These are phyloP conservation scores for Orychophragmus violaceus DNA, from an alignment of 345 rosid species.

Conservation along the genomic window DNA sequence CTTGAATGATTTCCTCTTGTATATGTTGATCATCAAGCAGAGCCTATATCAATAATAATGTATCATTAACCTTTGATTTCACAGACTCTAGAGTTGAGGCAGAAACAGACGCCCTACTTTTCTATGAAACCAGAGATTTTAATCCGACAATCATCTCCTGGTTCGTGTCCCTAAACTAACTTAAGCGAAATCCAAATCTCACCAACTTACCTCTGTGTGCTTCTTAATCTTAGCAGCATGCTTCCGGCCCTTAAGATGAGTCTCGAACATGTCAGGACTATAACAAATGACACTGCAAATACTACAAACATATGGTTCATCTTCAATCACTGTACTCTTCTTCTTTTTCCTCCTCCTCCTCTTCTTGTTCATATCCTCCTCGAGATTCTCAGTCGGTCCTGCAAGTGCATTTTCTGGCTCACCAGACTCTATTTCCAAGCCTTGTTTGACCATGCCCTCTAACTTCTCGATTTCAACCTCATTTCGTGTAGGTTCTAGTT, in stretches of 20 bases:
- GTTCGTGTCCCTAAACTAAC: no score
- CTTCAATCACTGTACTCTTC: conserved; percentile 14
- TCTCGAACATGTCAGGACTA: conserved; percentile 1
- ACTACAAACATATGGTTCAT: conserved; percentile 3
- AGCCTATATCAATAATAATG: conserved; percentile 46
- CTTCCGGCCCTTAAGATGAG: conserved; percentile 5
- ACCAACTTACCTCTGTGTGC: neutral
- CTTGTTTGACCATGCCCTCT: conserved; percentile 29
- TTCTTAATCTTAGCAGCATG: neutral
- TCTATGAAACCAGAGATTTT: conserved; percentile 40
- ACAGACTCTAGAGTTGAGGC: conserved; percentile 43
- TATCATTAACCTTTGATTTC: conserved; percentile 55
- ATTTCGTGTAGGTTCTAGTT: conserved; percentile 33
- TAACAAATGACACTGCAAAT: neutral
- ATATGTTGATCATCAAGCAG: conserved; percentile 42
- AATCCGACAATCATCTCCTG: no score
- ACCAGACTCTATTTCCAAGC: neutral
- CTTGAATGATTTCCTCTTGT: conserved; percentile 43
- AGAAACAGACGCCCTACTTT: conserved; percentile 33
- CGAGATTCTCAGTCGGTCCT: neutral
- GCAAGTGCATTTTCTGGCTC: conserved; percentile 1
- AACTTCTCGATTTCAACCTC: conserved; percentile 35
- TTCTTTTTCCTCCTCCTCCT: conserved; percentile 1
- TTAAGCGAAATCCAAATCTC: no score
- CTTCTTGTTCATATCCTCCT: conserved; percentile 13